These are phyloP conservation scores for Xanthoceras sorbifolium DNA, from an alignment of 345 rosid species.

Conservation along the genomic window DNA sequence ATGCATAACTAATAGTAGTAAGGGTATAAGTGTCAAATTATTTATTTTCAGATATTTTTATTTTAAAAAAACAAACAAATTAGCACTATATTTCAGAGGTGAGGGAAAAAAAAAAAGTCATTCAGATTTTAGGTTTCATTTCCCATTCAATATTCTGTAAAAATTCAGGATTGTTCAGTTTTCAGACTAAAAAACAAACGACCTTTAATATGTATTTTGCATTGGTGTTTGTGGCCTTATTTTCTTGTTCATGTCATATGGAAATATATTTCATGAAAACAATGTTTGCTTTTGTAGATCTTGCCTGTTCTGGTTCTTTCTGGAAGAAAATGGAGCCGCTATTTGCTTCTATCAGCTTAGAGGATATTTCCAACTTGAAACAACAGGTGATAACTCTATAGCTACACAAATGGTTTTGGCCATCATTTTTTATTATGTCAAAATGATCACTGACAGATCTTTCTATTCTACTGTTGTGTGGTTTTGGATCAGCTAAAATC, in stretches of 20 bases:
- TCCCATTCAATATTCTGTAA: too few relatives aligned
- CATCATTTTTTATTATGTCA: not conserved
- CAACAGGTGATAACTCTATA: slow-evolving; percentile 42
- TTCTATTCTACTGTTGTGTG: not conserved
- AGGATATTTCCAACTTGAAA: slow-evolving; percentile 43
- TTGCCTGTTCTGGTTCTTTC: slow-evolving; percentile 44
- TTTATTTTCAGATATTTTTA: too few relatives aligned
- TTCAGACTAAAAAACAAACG: too few relatives aligned
- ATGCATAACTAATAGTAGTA: too few relatives aligned
- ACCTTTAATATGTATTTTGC: not conserved
- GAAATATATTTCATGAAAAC: not conserved
- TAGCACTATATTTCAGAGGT: too few relatives aligned
- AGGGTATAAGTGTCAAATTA: too few relatives aligned
- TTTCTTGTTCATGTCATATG: not conserved
- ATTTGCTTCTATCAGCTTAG: slow-evolving; percentile 41
- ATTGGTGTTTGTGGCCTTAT: not conserved
- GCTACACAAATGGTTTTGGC: slow-evolving; percentile 10
- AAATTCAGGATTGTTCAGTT: too few relatives aligned
- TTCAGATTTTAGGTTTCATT: too few relatives aligned
- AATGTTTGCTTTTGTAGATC: slow-evolving; percentile 38
- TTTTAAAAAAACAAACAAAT: too few relatives aligned
- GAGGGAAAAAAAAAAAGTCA: too few relatives aligned
- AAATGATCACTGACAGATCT: slow-evolving; percentile 4
- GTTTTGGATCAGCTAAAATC: slow-evolving; percentile 32
- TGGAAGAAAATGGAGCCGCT: slow-evolving; percentile 52